A percentile compares a stretch with the other conserved stretches of the same genome.
Evolutionary conservation across 2,329 filamentous ascomycete genomes (phyloP).

Genomic region (Arthrobotrys conoides): DNA sequence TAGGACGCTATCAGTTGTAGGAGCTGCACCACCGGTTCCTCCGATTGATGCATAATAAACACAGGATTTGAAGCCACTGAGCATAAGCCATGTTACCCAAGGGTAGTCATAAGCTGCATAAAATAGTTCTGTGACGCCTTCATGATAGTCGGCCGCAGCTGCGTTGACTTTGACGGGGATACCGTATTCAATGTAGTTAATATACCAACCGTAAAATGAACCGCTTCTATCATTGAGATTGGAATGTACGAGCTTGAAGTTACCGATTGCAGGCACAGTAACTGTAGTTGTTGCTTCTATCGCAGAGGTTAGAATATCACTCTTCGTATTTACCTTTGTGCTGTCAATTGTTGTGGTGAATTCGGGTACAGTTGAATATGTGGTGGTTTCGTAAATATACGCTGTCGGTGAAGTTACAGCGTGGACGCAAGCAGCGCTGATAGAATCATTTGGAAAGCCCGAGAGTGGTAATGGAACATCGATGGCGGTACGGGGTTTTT

Average conservation of each 20-base stretch:
- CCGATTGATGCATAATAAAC: neutral
- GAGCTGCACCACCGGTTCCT: neutral
- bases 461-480: neutral
- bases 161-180: neutral
- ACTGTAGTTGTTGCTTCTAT: no score
- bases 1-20: neutral
- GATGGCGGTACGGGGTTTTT: neutral
- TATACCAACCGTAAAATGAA: neutral
- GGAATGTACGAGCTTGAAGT: neutral
- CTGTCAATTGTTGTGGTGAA: neutral
- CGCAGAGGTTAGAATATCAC: neutral
- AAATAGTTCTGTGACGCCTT: neutral
- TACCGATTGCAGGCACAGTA: neutral
- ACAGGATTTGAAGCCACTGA: neutral
- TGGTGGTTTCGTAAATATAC: neutral
- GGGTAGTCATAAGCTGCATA: neutral
- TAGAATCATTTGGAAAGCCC: neutral
- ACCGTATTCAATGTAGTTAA: neutral
- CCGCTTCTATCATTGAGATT: neutral
- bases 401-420: slow-evolving; percentile 9
- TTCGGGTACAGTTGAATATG: neutral
- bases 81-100: neutral
- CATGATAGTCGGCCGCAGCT: neutral
- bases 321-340: neutral
- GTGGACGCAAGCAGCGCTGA: neutral